Evolutionary conservation across 1,284 basidiomycete species (phyloP).

Genomic region (Boletus subluridellus): DNA sequence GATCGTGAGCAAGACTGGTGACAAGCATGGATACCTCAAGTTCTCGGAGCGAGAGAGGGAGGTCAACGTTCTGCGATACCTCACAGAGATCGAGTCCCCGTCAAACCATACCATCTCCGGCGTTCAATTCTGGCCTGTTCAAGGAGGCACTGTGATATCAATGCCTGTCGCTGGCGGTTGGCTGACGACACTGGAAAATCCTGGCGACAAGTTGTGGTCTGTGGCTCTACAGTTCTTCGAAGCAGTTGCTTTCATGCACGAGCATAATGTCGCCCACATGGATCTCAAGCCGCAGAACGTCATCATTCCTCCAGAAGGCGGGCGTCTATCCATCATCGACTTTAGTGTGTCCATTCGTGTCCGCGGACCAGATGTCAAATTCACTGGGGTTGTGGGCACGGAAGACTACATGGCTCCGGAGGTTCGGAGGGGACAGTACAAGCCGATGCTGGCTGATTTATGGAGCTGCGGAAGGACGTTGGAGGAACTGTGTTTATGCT

Average conservation of each 20-base stretch:
- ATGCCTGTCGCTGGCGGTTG: not conserved
- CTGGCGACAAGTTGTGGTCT: not conserved
- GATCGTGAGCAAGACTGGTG: not conserved
- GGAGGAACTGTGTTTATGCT: not conserved
- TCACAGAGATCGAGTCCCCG: not conserved
- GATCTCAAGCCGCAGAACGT: not conserved
- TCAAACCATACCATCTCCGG: not conserved
- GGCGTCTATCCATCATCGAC: not conserved
- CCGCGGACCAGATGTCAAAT: not conserved
- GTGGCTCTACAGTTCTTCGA: conserved; percentile 4
- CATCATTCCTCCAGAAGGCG: not conserved
- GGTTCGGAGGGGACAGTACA: not conserved
- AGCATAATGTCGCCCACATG: not conserved
- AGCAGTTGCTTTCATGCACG: conserved; percentile 13
- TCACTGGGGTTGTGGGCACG: not conserved
- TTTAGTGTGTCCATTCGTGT: not conserved
- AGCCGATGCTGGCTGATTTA: not conserved
- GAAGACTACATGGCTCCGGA: conserved; percentile 8
- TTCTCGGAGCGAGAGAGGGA: not conserved
- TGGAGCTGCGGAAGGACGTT: conserved; percentile 5
- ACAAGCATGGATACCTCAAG: conserved; percentile 2
- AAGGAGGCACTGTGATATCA: not conserved
- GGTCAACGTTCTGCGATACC: not conserved
- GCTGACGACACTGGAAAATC: not conserved
- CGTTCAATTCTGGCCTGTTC: not conserved